Percentiles rank a stretch among this genome's conserved stretches.
Evolutionary conservation across 805 yeast genomes (phyloP).

Genomic region (Saccharomyces cerevisiae): DNA sequence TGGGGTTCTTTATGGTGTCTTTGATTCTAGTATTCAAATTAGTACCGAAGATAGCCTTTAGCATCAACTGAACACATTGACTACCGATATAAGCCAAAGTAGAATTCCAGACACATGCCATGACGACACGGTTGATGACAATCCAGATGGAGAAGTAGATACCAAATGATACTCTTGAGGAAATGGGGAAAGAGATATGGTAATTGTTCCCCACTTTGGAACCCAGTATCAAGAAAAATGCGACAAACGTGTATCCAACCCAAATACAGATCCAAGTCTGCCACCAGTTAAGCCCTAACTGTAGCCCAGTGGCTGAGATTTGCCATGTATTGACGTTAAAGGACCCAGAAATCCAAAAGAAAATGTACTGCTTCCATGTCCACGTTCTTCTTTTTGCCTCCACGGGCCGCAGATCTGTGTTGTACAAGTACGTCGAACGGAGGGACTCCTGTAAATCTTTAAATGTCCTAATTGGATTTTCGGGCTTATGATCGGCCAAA

Average conservation of each 20-base stretch:
- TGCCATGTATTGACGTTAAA: conserved; percentile 90
- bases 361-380: conserved; percentile 75
- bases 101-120: conserved; percentile 86
- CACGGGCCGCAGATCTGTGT: conserved; percentile 74
- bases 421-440: conserved; percentile 46
- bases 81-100: conserved; percentile 85
- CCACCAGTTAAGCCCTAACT: conserved; percentile 83
- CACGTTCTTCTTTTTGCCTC: conserved; percentile 67
- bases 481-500: not conserved
- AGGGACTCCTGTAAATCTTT: not conserved
- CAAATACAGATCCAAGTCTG: conserved; percentile 84
- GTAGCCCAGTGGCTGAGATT: conserved; percentile 81
- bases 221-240: conserved; percentile 55
- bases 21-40: conserved; percentile 55
- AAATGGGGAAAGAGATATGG: conserved; percentile 81
- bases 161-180: conserved; percentile 78
- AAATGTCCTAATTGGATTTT: not conserved
- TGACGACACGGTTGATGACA: conserved; percentile 75
- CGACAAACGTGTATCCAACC: conserved; percentile 73
- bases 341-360: conserved; percentile 84
- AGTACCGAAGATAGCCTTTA: conserved; percentile 67
- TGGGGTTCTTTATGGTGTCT: conserved; percentile 49
- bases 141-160: conserved; percentile 86
- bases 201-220: conserved; percentile 77
- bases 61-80: conserved; percentile 72